Base-by-base conservation (phyloP, 495 filamentous ascomycete genomes). In the Gamarada debralockiae region DNA sequence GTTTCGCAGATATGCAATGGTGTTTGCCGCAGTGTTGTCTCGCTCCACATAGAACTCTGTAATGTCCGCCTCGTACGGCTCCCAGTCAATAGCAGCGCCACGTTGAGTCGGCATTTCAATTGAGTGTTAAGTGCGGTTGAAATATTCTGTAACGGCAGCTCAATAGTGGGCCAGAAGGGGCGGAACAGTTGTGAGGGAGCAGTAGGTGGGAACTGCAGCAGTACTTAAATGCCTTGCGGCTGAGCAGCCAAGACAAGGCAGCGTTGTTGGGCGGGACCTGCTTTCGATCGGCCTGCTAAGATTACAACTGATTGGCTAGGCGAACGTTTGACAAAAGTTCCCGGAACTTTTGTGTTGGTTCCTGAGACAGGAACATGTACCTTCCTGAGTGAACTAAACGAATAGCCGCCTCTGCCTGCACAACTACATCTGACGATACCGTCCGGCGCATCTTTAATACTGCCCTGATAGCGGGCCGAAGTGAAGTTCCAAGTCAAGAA, bases 51-150 rank as follows among this genome's bases (percentile, higher is more conserved):
- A 50, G 48, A 50, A 50, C 34, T 38, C 17, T 39, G 21, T 39
- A 38, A 50, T 50, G 6, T 50, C 48, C 5, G 31, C 48, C 48
- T 50, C n/a, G 34, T 50, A 50, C 17, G 33, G 48, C 48, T 38
- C 31, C 48, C 48, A 50, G 48, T 50, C 34, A 50, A 50, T n/a
- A n/a, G n/a, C 34, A 38, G 48, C 48, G 31, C 15, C 13, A 38
- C 33, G 31, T 24, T 50, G 48, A 38, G 48, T 50, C 33, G 34
- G 17, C 31, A 39, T 50, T 39, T 50, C 21, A 23, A 39, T 23
- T 12, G 34, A 39, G 23, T 22, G 10, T 40, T 40, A 27, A 50
- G 29, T n/a, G 48, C 34, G 20, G 34, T 24, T 25, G 48, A 50
- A 39, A 39, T 50, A 39, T 50, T 40, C 17, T 39, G 48, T 39